Evolutionary conservation across 208 protist species (phyloP), one percentile per base, ranked within the genome.

Genomic region (Acanthamoeba lenticulata): DNA sequence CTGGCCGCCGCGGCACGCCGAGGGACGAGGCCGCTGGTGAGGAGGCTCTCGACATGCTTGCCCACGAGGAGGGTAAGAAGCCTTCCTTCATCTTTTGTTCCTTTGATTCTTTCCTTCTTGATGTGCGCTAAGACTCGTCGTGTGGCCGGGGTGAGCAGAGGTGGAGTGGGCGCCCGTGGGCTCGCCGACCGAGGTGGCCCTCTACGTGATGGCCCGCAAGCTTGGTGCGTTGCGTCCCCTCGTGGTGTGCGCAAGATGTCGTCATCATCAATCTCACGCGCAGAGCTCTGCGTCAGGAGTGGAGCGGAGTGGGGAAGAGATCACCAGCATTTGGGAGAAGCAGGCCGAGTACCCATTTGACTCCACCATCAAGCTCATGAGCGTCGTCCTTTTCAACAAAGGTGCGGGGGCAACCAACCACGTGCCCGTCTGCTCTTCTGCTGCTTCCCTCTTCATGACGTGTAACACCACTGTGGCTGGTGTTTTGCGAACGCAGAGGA

Each of bases 311-410:
- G n/a, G 52, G 1, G 55, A 91, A 11, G 85, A 91, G 85, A 60
- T 60, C 0, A 44, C 17, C 9, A 29, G 27, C 21, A 49, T 38
- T 44, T 91, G 85, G 85, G 38, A 91, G 49, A 40, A 60, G 47
- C 13, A 29, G 57, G 57, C 38, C 5, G 85, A 91, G 85, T 91
- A 91, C 19, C 85, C 85, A 5, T 91, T 91, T 36, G 85, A 91
- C 38, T 91, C 85, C 34, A 91, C 55, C 13, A 69, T 91, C 38
- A 91, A 91, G 55, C 49, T 91, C 32, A 91, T 91, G 85, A 91
- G 85, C 57, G 85, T 91, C 13, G 65, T 11, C 32, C n/a, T 74
- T 17, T 55, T 57, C 32, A 88, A 88, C 44, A 88, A 45, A 15
- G 47, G 77, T 88, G 38, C 24, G 1, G n/a, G 2, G n/a, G 38